Evolutionary conservation across 306 rosid species (phyloP).

Genomic region (Malus sieversii): DNA sequence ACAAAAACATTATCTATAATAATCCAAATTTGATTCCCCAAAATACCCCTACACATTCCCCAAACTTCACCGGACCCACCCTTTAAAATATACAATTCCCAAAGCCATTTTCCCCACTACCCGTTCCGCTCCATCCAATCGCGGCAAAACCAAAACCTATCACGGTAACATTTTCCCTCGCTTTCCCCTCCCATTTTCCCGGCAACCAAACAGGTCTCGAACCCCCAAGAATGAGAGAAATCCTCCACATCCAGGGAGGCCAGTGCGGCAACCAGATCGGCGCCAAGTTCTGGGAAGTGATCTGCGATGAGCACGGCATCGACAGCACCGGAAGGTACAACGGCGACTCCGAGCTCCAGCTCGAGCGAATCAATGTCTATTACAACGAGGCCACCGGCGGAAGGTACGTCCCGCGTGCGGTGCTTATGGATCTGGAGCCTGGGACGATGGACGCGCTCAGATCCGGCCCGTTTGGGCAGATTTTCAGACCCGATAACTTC

Average conservation of each 20-base stretch:
- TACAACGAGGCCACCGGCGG: conserved; percentile 49
- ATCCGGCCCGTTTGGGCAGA: conserved; percentile 42
- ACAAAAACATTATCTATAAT: neutral
- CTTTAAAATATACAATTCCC: neutral
- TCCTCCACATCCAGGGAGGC: conserved; percentile 47
- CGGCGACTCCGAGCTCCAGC: conserved; percentile 44
- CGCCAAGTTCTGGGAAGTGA: conserved; percentile 53
- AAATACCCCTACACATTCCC: neutral
- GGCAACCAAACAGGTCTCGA: neutral
- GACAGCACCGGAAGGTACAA: conserved; percentile 32
- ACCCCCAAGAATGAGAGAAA: conserved; percentile 30
- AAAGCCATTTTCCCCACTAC: neutral
- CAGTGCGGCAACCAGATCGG: conserved; percentile 55
- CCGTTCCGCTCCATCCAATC: neutral
- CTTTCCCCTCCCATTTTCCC: conserved; percentile 1
- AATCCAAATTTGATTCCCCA: neutral
- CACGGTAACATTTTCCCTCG: neutral
- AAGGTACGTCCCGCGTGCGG: conserved; percentile 44
- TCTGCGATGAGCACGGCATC: conserved; percentile 48
- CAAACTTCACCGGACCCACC: neutral
- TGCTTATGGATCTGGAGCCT: conserved; percentile 53
- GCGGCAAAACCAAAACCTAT: neutral
- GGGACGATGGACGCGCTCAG: conserved; percentile 47
- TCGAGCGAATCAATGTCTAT: conserved; percentile 42
- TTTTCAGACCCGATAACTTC: conserved; percentile 45